These are phyloP conservation scores for Heterobasidion irregulare DNA, from an alignment of 1,284 basidiomycete species.

Conservation along the genomic window DNA sequence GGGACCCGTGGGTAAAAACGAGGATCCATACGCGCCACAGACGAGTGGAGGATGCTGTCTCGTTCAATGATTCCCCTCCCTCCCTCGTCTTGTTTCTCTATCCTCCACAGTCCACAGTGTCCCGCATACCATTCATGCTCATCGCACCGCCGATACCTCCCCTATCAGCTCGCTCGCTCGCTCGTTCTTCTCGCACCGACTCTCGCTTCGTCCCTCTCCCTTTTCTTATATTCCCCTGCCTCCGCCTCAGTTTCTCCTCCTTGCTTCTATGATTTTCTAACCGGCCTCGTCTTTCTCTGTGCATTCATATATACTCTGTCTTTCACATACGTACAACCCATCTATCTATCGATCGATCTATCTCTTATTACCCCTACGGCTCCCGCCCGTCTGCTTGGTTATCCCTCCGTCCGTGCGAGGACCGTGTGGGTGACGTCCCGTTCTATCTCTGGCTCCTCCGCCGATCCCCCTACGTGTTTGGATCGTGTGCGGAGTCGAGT, in stretches of 20 bases:
- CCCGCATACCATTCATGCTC: background rate
- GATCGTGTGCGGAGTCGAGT: no score
- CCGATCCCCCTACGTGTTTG: no score
- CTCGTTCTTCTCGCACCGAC: background rate
- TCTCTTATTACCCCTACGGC: background rate
- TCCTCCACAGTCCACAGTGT: background rate
- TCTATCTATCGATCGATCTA: background rate
- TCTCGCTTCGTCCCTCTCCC: background rate
- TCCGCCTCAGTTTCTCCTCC: background rate
- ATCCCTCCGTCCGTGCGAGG: no score
- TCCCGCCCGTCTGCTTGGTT: no score
- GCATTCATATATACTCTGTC: no score
- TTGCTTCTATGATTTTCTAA: no score
- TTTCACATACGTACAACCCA: no score
- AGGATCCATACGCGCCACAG: conserved; percentile 75
- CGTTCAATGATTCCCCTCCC: conserved; percentile 6
- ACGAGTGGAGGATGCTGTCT: conserved; percentile 9
- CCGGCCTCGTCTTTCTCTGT: no score
- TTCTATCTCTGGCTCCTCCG: no score
- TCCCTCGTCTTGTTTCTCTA: background rate
- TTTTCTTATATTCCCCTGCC: background rate
- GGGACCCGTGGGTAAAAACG: conserved; percentile 78
- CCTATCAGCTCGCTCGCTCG: background rate
- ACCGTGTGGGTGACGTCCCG: no score
- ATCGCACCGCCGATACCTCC: background rate